Percentiles rank a stretch among this genome's conserved stretches.
Evolutionary conservation across 306 rosid genomes (phyloP).

Genomic region (Sesbania bispinosa): DNA sequence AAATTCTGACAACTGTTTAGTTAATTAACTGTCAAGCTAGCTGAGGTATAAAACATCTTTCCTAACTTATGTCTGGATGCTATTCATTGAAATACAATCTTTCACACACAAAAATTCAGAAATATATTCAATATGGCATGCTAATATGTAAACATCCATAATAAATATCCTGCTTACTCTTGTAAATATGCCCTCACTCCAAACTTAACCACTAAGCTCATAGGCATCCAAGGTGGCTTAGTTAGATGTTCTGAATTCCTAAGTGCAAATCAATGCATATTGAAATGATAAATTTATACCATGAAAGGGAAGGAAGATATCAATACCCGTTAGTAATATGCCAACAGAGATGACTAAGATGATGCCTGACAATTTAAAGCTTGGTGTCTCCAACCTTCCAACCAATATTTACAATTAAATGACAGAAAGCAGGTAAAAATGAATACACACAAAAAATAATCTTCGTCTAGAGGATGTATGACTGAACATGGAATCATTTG

Average conservation of each 20-base stretch:
- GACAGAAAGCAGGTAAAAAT: slow-evolving; percentile 19
- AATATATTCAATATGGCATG: background rate
- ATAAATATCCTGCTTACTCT: background rate
- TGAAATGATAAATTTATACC: background rate
- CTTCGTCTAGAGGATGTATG: background rate
- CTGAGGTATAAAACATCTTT: background rate
- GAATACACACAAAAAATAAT: background rate
- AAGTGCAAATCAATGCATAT: slow-evolving; percentile 17
- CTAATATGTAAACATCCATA: slow-evolving; percentile 14
- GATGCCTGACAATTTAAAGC: slow-evolving; percentile 84
- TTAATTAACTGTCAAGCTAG: slow-evolving; percentile 2
- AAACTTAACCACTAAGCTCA: background rate
- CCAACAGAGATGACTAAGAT: slow-evolving; percentile 77
- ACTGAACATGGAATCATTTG: background rate
- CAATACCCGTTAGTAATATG: slow-evolving; percentile 83
- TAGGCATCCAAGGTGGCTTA: too few relatives aligned
- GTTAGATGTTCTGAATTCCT: background rate
- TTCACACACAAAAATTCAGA: background rate
- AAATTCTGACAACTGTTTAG: background rate
- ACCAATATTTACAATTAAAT: slow-evolving; percentile 30
- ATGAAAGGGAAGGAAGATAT: background rate
- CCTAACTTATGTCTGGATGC: background rate
- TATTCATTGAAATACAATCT: slow-evolving; percentile 1
- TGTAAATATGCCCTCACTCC: background rate
- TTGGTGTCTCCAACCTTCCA: slow-evolving; percentile 91